A percentile compares a stretch with the other conserved stretches of the same genome.
These are phyloP conservation scores for Hypoxylon perforatum DNA, from an alignment of 495 filamentous ascomycete species.

Conservation along the genomic window DNA sequence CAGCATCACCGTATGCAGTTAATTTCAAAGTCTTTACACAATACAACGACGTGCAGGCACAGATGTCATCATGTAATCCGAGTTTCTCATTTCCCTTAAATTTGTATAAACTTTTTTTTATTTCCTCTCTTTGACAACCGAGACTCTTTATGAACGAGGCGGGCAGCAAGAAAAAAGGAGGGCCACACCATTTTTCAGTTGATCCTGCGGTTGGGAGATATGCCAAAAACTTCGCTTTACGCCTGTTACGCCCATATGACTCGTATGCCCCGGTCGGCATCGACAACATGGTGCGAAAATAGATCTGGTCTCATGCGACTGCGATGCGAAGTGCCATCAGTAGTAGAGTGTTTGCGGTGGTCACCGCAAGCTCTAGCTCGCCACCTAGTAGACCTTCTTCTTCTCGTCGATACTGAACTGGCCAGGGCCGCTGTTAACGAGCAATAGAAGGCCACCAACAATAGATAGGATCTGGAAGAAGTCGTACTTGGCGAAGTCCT, in stretches of 20 bases:
- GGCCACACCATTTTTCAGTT: conserved; percentile 27
- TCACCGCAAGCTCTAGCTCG: conserved; percentile 10
- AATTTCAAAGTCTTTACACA: background rate
- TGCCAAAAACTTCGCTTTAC: conserved; percentile 10
- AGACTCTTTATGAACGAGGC: conserved; percentile 10
- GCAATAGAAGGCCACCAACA: conserved; percentile 91
- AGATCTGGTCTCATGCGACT: conserved; percentile 16
- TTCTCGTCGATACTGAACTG: conserved; percentile 99
- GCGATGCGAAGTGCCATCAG: conserved; percentile 30
- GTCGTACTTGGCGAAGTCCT: conserved; percentile 99
- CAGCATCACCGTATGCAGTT: no score
- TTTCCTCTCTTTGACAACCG: conserved; percentile 7
- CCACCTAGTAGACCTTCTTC: conserved; percentile 96
- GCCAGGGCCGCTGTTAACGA: conserved; percentile 98
- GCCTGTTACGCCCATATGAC: conserved; percentile 36
- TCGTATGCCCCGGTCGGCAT: conserved; percentile 27
- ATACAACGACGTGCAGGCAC: background rate
- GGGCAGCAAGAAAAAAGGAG: conserved; percentile 1
- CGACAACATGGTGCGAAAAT: conserved; percentile 26
- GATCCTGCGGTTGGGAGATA: conserved; percentile 28
- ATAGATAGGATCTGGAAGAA: conserved; percentile 99
- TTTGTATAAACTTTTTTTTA: conserved; percentile 26
- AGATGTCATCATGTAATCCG: conserved; percentile 7
- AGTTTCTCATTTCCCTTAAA: conserved; percentile 24
- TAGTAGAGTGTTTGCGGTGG: conserved; percentile 7